Percentiles rank a stretch among this genome's conserved stretches.
Conservation (phyloP, 805 yeast species). For the Wickerhamomyces kurtzmanii region DNA sequence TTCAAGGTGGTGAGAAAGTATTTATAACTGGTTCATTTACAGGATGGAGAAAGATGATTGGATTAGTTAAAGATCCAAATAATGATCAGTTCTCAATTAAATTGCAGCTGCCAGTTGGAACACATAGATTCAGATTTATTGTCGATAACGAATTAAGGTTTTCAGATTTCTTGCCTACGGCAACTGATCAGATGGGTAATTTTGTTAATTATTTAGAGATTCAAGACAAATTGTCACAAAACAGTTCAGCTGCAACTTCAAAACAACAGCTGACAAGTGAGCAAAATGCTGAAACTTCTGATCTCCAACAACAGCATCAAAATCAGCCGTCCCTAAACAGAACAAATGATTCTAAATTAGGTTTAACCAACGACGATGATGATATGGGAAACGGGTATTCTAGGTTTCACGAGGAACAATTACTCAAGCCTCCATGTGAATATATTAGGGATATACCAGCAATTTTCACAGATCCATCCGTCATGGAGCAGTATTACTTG, state of each 20-base stretch:
- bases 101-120: slow-evolving; percentile 77
- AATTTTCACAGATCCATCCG: slow-evolving; percentile 75
- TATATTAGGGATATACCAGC: slow-evolving; percentile 72
- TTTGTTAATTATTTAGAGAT: slow-evolving; percentile 88
- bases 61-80: slow-evolving; percentile 44
- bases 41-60: slow-evolving; percentile 98
- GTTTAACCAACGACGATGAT: slow-evolving; percentile 57
- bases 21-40: slow-evolving; percentile 97
- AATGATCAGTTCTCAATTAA: slow-evolving; percentile 55
- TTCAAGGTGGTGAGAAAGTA: slow-evolving; percentile 92
- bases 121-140: slow-evolving; percentile 88
- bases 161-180: slow-evolving; percentile 86
- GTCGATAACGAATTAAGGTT: slow-evolving; percentile 89
- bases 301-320: slow-evolving; percentile 3
- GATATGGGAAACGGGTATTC: slow-evolving; percentile 80
- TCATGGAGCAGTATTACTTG: slow-evolving; percentile 77
- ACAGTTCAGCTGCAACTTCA: slow-evolving; percentile 16
- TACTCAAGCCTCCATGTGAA: slow-evolving; percentile 14
- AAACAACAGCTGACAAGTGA: slow-evolving; percentile 7
- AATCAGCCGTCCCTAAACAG: slow-evolving; percentile 2
- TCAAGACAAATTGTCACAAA: slow-evolving; percentile 21
- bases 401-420: slow-evolving; percentile 60
- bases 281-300: slow-evolving; percentile 4
- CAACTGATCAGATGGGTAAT: slow-evolving; percentile 95
- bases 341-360: slow-evolving; percentile 47